Evolutionary conservation across 768 basidiomycete genomes (phyloP).

Genomic region (Boletus subparvulus): DNA sequence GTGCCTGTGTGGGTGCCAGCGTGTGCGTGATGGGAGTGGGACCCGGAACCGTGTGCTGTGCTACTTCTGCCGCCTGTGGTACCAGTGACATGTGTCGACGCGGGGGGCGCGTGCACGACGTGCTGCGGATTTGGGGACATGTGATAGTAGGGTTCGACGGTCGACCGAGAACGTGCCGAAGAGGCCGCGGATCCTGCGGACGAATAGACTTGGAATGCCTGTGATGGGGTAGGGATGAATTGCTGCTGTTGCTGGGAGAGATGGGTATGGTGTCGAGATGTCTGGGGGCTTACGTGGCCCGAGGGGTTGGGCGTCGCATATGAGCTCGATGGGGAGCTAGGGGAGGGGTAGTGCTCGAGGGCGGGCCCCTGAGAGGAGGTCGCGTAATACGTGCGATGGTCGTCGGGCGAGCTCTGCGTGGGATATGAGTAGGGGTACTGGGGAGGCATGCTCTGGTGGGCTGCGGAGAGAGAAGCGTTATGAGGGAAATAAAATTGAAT

Average conservation of each 20-base stretch:
- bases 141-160: constrained; percentile 40
- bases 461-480: constrained; percentile 15
- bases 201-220: constrained; percentile 38
- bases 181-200: constrained; percentile 27
- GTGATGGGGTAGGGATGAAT: constrained; percentile 53
- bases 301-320: constrained; percentile 22
- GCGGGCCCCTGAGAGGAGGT: constrained; percentile 14
- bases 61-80: constrained; percentile 16
- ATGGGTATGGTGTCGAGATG: constrained; percentile 19
- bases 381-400: constrained; percentile 28
- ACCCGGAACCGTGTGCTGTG: constrained; percentile 5
- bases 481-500: constrained; percentile 7
- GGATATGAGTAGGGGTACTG: constrained; percentile 24
- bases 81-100: constrained; percentile 9
- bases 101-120: constrained; percentile 14
- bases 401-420: constrained; percentile 16
- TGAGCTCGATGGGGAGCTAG: constrained; percentile 19
- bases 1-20: constrained; percentile 13
- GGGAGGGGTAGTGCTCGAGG: constrained; percentile 23
- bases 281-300: constrained; percentile 12
- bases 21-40: constrained; percentile 8
- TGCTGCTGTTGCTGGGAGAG: constrained; percentile 23
- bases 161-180: constrained; percentile 28
- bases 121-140: constrained; percentile 41
- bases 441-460: constrained; percentile 17